phyloP scores from a whole-genome alignment of 164 flowering plant species.

The Pachysandra terminalis region DNA sequence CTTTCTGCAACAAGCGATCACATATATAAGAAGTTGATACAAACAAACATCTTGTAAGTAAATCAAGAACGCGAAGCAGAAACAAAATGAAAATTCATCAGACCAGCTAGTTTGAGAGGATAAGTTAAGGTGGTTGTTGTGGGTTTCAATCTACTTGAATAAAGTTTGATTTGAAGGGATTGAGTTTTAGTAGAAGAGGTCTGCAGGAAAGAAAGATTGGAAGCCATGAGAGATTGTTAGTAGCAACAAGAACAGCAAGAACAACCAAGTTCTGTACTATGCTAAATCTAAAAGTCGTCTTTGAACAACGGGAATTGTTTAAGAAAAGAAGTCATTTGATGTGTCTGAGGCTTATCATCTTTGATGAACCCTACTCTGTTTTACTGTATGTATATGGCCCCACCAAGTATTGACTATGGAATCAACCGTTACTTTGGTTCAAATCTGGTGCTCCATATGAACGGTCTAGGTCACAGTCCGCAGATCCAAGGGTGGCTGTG shows the following conservation, averaged over 20 bases:
- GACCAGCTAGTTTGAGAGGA: slow-evolving; percentile 7
- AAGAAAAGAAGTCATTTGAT: neutral
- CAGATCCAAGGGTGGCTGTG: no score
- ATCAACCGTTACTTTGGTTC: no score
- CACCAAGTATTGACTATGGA: no score
- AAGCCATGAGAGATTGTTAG: slow-evolving; percentile 12
- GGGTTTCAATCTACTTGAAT: slow-evolving; percentile 9
- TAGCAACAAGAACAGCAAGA: no score
- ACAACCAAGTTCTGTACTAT: no score
- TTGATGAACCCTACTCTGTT: no score
- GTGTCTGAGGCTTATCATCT: neutral
- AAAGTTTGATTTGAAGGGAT: slow-evolving; percentile 10
- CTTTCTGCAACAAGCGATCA: slow-evolving; percentile 5
- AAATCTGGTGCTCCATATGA: no score
- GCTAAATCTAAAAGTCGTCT: no score
- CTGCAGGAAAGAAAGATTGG: slow-evolving; percentile 17
- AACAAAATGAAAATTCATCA: neutral
- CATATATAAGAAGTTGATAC: neutral
- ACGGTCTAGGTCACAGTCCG: no score
- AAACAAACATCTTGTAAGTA: neutral
- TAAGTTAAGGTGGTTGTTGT: slow-evolving; percentile 2
- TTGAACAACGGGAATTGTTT: no score
- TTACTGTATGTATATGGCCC: no score
- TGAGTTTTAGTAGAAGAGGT: slow-evolving; percentile 10
- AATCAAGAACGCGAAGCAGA: neutral